Evolutionary conservation across 441 rosid genomes (phyloP).

Genomic region (Isatis lusitanica): DNA sequence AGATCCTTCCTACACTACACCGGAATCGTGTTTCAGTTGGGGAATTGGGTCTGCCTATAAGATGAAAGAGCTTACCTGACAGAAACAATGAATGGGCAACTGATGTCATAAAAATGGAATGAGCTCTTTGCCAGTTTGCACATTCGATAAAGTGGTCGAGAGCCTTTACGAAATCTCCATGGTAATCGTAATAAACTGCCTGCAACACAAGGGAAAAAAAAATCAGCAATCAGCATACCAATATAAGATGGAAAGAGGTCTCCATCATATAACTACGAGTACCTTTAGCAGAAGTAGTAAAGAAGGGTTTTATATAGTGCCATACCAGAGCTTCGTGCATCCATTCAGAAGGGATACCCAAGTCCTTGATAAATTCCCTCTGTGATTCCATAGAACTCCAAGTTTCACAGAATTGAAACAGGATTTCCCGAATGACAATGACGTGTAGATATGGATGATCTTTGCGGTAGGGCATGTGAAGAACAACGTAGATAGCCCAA

Average conservation of each 20-base stretch:
- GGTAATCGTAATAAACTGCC: slow-evolving; percentile 80
- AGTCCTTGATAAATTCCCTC: slow-evolving; percentile 65
- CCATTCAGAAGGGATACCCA: slow-evolving; percentile 84
- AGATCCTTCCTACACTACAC: slow-evolving; percentile 12
- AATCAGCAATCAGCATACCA: slow-evolving; percentile 7
- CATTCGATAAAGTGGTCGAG: slow-evolving; percentile 85
- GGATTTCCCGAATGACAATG: slow-evolving; percentile 73
- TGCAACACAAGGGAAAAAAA: slow-evolving; percentile 37
- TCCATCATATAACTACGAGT: not conserved
- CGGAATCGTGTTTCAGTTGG: slow-evolving; percentile 6
- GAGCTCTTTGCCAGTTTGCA: slow-evolving; percentile 91
- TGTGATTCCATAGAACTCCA: slow-evolving; percentile 88
- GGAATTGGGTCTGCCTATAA: slow-evolving; percentile 1
- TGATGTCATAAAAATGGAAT: slow-evolving; percentile 73
- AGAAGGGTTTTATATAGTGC: slow-evolving; percentile 16
- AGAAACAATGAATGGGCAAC: slow-evolving; percentile 75
- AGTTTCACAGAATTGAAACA: slow-evolving; percentile 88
- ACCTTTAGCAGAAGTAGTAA: slow-evolving; percentile 7
- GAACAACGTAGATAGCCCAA: slow-evolving; percentile 95
- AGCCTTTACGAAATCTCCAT: slow-evolving; percentile 70
- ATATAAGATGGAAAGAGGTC: not conserved
- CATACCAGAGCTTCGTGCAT: slow-evolving; percentile 96
- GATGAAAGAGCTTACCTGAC: slow-evolving; percentile 58
- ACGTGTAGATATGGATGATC: slow-evolving; percentile 84
- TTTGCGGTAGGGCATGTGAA: slow-evolving; percentile 71